Evolutionary conservation across 139 green algal genomes (phyloP), one percentile per base, ranked within the genome.

Genomic region (Chlamydomonas sp.): DNA sequence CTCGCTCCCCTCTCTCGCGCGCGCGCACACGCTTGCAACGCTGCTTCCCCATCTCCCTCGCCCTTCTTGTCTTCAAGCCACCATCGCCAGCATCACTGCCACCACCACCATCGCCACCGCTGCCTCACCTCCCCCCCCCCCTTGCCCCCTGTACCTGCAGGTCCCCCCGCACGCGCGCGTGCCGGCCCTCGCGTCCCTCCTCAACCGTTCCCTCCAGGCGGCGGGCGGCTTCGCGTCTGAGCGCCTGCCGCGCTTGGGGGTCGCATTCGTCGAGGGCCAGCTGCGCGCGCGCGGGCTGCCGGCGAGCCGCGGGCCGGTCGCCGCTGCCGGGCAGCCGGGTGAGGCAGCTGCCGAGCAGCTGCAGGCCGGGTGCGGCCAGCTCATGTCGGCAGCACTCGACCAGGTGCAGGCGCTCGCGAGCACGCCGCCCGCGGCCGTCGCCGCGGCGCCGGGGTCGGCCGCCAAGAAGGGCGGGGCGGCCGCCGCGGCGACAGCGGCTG

Each of bases 381-480:
- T 4, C 59, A 66, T 66, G 59, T 22, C 29, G 5, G 8, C 29
- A 30, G 29, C 50, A 28, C 50, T 8, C 8, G 22, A 61, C 33
- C 79, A 86, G 48, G 73, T 88, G 64, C 78, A 85, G 81, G 38
- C 59, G 16, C 75, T 82, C n/a, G n/a, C n/a, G n/a, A n/a, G n/a
- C n/a, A n/a, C n/a, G n/a, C n/a, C n/a, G n/a, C n/a, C n/a, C n/a
- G n/a, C n/a, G n/a, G n/a, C n/a, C n/a, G n/a, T n/a, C n/a, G n/a
- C n/a, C n/a, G n/a, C n/a, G n/a, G n/a, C n/a, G n/a, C n/a, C n/a
- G n/a, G n/a, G n/a, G n/a, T n/a, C n/a, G n/a, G n/a, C n/a, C n/a
- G n/a, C n/a, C n/a, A n/a, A n/a, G n/a, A n/a, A n/a, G n/a, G n/a
- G n/a, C n/a, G n/a, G n/a, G n/a, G n/a, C n/a, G n/a, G n/a, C n/a